Evolutionary conservation across 2,329 filamentous ascomycete genomes (phyloP), one percentile per base, ranked within the genome.

Genomic region (Monilinia vaccinii-corymbosi): DNA sequence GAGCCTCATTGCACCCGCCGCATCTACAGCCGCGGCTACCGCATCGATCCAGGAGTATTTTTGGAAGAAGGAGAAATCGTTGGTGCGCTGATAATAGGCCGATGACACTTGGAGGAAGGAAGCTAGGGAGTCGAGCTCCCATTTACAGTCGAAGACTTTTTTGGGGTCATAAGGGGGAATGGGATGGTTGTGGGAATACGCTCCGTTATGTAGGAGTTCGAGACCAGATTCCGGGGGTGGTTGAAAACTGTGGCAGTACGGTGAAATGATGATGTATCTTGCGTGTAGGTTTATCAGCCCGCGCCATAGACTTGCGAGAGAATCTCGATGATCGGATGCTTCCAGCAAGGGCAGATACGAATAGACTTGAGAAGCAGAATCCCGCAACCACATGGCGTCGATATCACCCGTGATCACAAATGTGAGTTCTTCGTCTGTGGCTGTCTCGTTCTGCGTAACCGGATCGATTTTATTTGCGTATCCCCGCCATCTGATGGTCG

Each of bases 91-190:
- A 75, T 88, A 82, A 76, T 95, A 97, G 68, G 93, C 84, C 64
- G 89, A 87, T 1, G 84, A 86, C 8, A 97, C 78, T 45, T 89
- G 84, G 11, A 97, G 79, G 73, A 97, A 97, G 42, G 90, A 86
- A 1, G 92, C 90, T 3, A 97, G 80, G 14, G 89, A 93, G 75
- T 97, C 92, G 48, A 97, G 84, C 74, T 97, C 92, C 74, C 94
- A 97, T 74, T 97, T 97, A 81, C 92, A 97, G 73, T 96, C 93
- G 70, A 94, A 97, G 0, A 96, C 91, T 50, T 86, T 77, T 1
- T 81, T 78, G 66, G 68, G 68, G 47, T 92, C 84, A 68, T 91
- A 92, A 0, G 79, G 74, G 0, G 92, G 92, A 62, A 86, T 81
- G 1, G 89, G 86, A 13, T 71, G 75, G 64, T 89, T 79, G 60